phyloP scores from a whole-genome alignment of 495 filamentous ascomycete species.

The Aspergillus olivimuriae region DNA sequence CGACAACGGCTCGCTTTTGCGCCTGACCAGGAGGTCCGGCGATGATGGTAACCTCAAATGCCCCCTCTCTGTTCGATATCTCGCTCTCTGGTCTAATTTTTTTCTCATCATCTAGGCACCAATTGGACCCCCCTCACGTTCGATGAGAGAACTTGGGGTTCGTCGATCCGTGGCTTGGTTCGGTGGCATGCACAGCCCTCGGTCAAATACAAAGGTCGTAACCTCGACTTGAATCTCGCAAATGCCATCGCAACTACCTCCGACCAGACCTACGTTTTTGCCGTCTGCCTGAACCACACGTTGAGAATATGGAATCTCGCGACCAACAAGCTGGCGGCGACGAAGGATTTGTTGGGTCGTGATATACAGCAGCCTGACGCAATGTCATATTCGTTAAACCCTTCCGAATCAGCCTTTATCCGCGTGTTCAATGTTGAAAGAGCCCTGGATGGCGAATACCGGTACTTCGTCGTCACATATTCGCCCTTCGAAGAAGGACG shows the following conservation, averaged over 20 bases:
- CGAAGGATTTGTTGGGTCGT: slow-evolving; percentile 63
- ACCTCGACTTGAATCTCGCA: slow-evolving; percentile 58
- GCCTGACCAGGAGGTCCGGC: slow-evolving; percentile 58
- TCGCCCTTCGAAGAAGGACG: slow-evolving; percentile 79
- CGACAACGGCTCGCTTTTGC: slow-evolving; percentile 74
- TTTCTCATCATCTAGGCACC: slow-evolving; percentile 55
- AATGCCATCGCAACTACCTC: slow-evolving; percentile 59
- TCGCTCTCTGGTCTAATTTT: slow-evolving; percentile 52
- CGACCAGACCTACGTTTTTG: slow-evolving; percentile 67
- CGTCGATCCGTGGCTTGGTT: slow-evolving; percentile 65
- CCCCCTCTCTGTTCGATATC: not conserved
- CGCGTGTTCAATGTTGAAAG: slow-evolving; percentile 57
- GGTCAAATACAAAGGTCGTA: slow-evolving; percentile 57
- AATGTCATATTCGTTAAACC: slow-evolving; percentile 67
- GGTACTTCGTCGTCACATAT: slow-evolving; percentile 73
- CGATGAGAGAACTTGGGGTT: slow-evolving; percentile 70
- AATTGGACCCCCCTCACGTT: slow-evolving; percentile 74
- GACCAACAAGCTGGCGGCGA: slow-evolving; percentile 63
- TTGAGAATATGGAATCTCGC: slow-evolving; percentile 79
- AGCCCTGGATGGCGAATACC: slow-evolving; percentile 49
- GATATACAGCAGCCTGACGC: slow-evolving; percentile 49
- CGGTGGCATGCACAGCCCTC: slow-evolving; percentile 61
- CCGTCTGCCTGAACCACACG: slow-evolving; percentile 78
- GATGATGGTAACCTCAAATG: slow-evolving; percentile 51
- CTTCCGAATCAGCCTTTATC: slow-evolving; percentile 64